These are phyloP conservation scores for grape (Vitis vinifera) DNA, from an alignment of 164 flowering plant species.

Conservation along the genomic window ASM3070453v1 NC_081805.1:27503001-27503500, in stretches of 20 bases:
- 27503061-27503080: constrained; percentile 24
- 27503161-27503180: constrained; percentile 17
- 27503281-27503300: constrained; percentile 3
- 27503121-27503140: constrained; percentile 14
- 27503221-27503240: constrained; percentile 25
- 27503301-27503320: constrained; percentile 19
- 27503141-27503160: constrained; percentile 19
- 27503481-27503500: background rate
- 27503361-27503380: constrained; percentile 10
- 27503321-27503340: constrained; percentile 16
- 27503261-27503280: constrained; percentile 12
- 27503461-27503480: constrained; percentile 21
- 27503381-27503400: constrained; percentile 13
- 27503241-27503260: constrained; percentile 26
- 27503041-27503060: constrained; percentile 19
- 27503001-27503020: constrained; percentile 3
- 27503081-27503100: constrained; percentile 25
- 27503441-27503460: constrained; percentile 18
- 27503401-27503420: constrained; percentile 7
- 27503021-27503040: constrained; percentile 17
- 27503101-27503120: constrained; percentile 31
- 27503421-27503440: constrained; percentile 14
- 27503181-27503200: constrained; percentile 21
- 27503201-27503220: constrained; percentile 16
- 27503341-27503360: constrained; percentile 15